Base-by-base conservation (phyloP, 345 rosid genomes). In the Lepidium sativum region DNA sequence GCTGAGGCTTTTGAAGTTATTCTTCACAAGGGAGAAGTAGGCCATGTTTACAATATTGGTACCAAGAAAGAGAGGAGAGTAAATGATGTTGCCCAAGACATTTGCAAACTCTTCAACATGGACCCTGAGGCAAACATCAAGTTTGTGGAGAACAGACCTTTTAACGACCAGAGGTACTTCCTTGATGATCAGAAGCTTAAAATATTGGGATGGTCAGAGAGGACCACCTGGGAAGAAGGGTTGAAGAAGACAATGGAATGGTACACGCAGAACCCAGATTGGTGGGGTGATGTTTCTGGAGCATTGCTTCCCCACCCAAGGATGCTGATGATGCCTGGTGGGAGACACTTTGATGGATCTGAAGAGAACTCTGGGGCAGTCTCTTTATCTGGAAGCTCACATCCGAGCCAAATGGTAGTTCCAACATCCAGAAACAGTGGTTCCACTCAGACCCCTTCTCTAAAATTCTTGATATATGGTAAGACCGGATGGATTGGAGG, bases 281-380 rank as follows among this genome's bases (percentile, higher is more conserved):
- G 96, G 92, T 88, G 96, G 90, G 96, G 88, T 7, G 92, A 88
- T 77, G 96, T 88, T 21, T 71, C 86, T 41, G 92, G 92, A 25
- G 96, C 96, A 9, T 60, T 88, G 69, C 88, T 88, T 80, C 96
- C 92, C 60, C 96, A 88, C 51, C 96, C 92, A 9, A 80, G 88
- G 71, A 88, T 86, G 96, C 64, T 86, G 74, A 83, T 88, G 88
- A 86, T 86, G 92, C 90, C 92, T 49, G 92, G 96, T 61, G 91
- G 90, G 25, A 77, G 88, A 27, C 88, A 81, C 57, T 78, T 71
- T 71, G 92, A 88, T 67, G 79, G 82, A 11, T 82, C 78, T 81
- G 89, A 77, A 75, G 74, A 88, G 88, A 50, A 66, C 58, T 77
- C 78, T 61, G 67, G 77, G 32, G 51, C 72, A 21, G 75, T 84